A percentile compares a stretch with the other conserved stretches of the same genome.
Conservation (phyloP, 805 yeast species). For the Saccharomycopsis babjevae region DNA sequence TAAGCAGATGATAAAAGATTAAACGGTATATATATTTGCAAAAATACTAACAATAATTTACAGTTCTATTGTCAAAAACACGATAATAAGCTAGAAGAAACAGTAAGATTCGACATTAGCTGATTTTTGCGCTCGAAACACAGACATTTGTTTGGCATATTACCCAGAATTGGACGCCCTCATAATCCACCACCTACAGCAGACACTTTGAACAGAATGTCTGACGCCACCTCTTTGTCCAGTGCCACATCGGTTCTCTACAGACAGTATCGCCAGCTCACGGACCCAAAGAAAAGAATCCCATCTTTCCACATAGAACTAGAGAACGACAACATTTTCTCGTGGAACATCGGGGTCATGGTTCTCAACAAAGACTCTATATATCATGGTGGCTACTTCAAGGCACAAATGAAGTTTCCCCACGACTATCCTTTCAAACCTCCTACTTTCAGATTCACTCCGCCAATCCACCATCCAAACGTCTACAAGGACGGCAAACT, state of each 20-base stretch:
- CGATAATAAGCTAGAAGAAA: no score
- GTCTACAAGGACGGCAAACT: conserved; percentile 88
- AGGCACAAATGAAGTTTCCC: conserved; percentile 91
- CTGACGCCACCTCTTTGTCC: conserved; percentile 3
- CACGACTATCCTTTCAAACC: conserved; percentile 86
- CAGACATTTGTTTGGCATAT: no score
- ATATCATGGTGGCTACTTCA: conserved; percentile 90
- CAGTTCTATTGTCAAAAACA: no score
- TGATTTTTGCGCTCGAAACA: no score
- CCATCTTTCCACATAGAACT: conserved; percentile 62
- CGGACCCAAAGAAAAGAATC: conserved; percentile 80
- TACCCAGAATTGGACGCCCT: no score
- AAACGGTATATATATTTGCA: no score
- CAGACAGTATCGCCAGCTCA: conserved; percentile 89
- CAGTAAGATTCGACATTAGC: no score
- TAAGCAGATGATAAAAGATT: no score
- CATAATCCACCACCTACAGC: no score
- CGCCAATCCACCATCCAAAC: conserved; percentile 91
- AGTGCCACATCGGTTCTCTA: conserved; percentile 71
- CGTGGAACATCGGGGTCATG: conserved; percentile 86
- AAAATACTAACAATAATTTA: no score
- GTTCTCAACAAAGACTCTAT: conserved; percentile 81
- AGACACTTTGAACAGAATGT: neutral
- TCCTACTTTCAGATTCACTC: conserved; percentile 85
- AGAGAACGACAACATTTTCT: conserved; percentile 51